Evolutionary conservation across 495 filamentous ascomycete species (phyloP).

Genomic region (Annulohypoxylon maeteangense): DNA sequence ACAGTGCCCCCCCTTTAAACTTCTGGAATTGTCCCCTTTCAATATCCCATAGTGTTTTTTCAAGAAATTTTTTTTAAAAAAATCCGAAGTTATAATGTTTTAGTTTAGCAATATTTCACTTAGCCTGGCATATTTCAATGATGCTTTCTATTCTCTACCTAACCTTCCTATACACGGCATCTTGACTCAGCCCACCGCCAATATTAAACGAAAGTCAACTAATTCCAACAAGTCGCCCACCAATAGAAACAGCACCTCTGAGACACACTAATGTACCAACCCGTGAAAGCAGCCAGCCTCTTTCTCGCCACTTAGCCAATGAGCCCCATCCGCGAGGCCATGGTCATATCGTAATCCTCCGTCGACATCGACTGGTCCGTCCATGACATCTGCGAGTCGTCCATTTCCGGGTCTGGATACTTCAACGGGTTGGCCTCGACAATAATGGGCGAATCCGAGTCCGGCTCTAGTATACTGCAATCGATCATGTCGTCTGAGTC

Average conservation of each 20-base stretch:
- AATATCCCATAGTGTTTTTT: not conserved
- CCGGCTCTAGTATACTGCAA: constrained; percentile 2
- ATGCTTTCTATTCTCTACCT: constrained; percentile 25
- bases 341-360: constrained; percentile 28
- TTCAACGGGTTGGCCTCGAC: not conserved
- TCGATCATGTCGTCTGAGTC: not conserved
- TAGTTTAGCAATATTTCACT: not conserved
- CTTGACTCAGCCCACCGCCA: not conserved
- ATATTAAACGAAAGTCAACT: constrained; percentile 13
- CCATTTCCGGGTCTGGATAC: not conserved
- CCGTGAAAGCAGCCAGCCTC: not conserved
- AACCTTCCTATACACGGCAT: constrained; percentile 6
- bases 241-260: not conserved
- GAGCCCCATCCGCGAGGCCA: constrained; percentile 32
- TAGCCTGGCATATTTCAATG: constrained; percentile 2
- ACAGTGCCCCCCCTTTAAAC: too few relatives aligned
- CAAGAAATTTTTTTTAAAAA: not conserved
- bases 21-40: not conserved
- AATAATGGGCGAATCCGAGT: not conserved
- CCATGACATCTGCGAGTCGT: not conserved
- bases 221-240: not conserved
- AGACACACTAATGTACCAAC: not conserved
- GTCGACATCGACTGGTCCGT: constrained; percentile 5
- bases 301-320: constrained; percentile 3
- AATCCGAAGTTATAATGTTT: not conserved